phyloP scores from a whole-genome alignment of 768 basidiomycete genomes.

The Boletus tylopilopsis region DNA sequence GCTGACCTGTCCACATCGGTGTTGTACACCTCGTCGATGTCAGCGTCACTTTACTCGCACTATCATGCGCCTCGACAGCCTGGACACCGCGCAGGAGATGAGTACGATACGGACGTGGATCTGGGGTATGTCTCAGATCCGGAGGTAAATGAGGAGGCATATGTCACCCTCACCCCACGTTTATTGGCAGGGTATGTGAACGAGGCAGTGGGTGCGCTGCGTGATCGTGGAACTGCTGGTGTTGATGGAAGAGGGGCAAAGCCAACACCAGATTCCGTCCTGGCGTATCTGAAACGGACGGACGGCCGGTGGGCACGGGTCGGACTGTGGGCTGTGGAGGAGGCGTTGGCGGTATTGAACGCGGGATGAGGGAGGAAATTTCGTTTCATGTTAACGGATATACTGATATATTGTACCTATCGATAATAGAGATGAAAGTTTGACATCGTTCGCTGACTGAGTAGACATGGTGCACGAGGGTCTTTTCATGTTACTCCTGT shows the following conservation, averaged over 20 bases:
- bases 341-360: slow-evolving; percentile 44
- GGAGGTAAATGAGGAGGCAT: slow-evolving; percentile 51
- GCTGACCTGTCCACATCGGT: slow-evolving; percentile 19
- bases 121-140: slow-evolving; percentile 58
- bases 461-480: no score
- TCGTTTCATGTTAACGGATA: no score
- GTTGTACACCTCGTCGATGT: slow-evolving; percentile 18
- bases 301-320: slow-evolving; percentile 67
- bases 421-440: no score
- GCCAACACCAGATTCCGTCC: slow-evolving; percentile 44
- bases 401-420: no score
- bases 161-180: slow-evolving; percentile 53
- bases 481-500: no score
- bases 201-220: slow-evolving; percentile 38
- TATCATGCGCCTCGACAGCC: slow-evolving; percentile 20
- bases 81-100: neutral
- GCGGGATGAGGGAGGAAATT: neutral
- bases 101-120: slow-evolving; percentile 17
- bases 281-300: slow-evolving; percentile 39
- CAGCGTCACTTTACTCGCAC: slow-evolving; percentile 23
- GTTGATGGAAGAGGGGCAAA: slow-evolving; percentile 7
- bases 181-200: slow-evolving; percentile 49
- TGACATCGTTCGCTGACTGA: no score
- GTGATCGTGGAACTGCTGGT: slow-evolving; percentile 6
- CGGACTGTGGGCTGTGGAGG: slow-evolving; percentile 61